Percentiles rank a stretch among this genome's conserved stretches.
Evolutionary conservation across 2,329 filamentous ascomycete genomes (phyloP).

Genomic region (Byssochlamys sp.): DNA sequence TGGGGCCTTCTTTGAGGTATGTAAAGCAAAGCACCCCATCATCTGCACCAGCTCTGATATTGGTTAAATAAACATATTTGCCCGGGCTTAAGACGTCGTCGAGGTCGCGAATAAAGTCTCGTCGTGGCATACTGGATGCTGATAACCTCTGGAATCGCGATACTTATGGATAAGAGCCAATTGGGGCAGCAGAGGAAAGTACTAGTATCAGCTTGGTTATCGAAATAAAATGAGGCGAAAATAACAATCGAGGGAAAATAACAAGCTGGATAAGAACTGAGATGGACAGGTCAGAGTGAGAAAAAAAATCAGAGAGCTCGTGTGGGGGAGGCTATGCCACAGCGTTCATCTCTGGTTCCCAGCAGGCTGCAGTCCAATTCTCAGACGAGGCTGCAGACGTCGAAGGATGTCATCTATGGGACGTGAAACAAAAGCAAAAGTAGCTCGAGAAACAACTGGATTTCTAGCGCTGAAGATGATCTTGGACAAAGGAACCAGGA

Average conservation of each 20-base stretch:
- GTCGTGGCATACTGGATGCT: conserved; percentile 51
- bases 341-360: not conserved
- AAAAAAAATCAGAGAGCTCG: not conserved
- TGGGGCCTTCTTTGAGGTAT: conserved; percentile 30
- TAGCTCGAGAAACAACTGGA: not conserved
- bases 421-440: not conserved
- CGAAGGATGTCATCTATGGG: not conserved
- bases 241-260: not conserved
- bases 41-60: conserved; percentile 54
- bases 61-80: conserved; percentile 41
- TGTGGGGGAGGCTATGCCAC: not conserved
- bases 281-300: not conserved
- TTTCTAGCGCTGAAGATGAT: not conserved
- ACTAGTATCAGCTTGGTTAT: not conserved
- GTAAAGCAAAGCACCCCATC: conserved; percentile 63
- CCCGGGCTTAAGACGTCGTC: conserved; percentile 29
- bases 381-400: not conserved
- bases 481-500: not conserved
- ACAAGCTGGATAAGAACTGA: not conserved
- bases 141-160: not conserved
- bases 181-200: not conserved
- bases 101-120: conserved; percentile 55
- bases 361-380: not conserved
- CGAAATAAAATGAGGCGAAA: not conserved
- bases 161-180: not conserved